Percentiles rank a stretch among this genome's conserved stretches.
Conservation (phyloP, 1,284 basidiomycete species). For the Cutaneotrichosporon sp. region DNA sequence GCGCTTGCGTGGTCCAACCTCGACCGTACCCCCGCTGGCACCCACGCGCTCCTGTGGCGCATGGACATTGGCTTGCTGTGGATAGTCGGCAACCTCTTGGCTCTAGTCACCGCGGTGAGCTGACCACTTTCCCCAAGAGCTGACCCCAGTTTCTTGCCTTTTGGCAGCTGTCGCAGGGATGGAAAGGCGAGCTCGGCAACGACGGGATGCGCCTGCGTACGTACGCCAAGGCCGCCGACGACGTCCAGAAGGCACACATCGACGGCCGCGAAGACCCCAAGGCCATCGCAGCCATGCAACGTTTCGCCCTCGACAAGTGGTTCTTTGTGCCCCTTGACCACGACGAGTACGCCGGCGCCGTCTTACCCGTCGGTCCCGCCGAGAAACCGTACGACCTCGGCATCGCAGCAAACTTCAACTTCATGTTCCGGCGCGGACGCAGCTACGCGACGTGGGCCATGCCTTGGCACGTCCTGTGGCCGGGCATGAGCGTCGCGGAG, state of each 20-base stretch:
- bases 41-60: background rate
- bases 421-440: constrained; percentile 17
- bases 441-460: constrained; percentile 21
- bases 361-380: constrained; percentile 14
- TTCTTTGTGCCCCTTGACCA: constrained; percentile 31
- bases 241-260: background rate
- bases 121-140: background rate
- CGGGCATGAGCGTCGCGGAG: constrained; percentile 12
- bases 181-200: constrained; percentile 29
- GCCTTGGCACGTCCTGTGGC: constrained; percentile 28
- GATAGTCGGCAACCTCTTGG: constrained; percentile 24
- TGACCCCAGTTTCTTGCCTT: constrained; percentile 27
- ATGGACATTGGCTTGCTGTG: constrained; percentile 25
- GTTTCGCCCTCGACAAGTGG: constrained; percentile 19
- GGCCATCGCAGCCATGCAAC: background rate
- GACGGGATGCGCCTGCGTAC: constrained; percentile 28
- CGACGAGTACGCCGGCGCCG: constrained; percentile 12
- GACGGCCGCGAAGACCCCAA: constrained; percentile 1
- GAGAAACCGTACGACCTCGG: constrained; percentile 35
- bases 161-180: constrained; percentile 20
- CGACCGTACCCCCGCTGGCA: constrained; percentile 20
- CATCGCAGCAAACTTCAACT: constrained; percentile 19
- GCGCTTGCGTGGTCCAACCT: constrained; percentile 34
- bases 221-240: constrained; percentile 12
- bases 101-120: constrained; percentile 30